A percentile compares a stretch with the other conserved stretches of the same genome.
These are phyloP conservation scores for Excoecaria agallocha DNA, from an alignment of 345 rosid species.

Conservation along the genomic window DNA sequence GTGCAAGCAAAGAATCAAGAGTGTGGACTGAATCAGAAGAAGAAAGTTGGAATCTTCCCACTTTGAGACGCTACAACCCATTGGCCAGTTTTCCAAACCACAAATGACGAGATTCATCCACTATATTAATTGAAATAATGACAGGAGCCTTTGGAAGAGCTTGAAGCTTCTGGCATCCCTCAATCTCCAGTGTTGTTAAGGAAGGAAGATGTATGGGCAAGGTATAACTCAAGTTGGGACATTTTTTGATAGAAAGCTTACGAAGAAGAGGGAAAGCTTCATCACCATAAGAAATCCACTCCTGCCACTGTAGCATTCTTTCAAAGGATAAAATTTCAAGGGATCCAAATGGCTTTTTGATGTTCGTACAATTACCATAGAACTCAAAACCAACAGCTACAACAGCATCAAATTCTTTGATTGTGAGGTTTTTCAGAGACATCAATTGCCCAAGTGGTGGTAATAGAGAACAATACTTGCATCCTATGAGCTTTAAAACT, in stretches of 20 bases:
- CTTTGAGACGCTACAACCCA: constrained; percentile 8
- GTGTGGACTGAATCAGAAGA: not conserved
- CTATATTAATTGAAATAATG: not conserved
- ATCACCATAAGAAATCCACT: not conserved
- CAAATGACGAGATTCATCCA: constrained; percentile 2
- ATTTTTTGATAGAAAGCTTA: not conserved
- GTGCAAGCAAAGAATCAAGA: not conserved
- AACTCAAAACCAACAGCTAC: constrained; percentile 1
- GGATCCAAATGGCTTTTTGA: constrained; percentile 5
- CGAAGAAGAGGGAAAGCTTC: constrained; percentile 1
- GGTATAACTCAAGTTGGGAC: constrained; percentile 3
- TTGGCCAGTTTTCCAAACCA: not conserved
- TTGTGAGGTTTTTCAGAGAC: not conserved
- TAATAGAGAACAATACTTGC: not conserved
- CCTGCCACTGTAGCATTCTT: constrained; percentile 7
- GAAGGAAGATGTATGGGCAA: constrained; percentile 9
- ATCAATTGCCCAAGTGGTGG: constrained; percentile 4
- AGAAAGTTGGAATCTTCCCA: not conserved
- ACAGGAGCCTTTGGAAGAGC: constrained; percentile 4
- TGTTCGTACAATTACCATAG: not conserved
- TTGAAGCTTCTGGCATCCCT: constrained; percentile 8
- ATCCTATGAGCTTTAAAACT: not conserved
- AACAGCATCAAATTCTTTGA: not conserved
- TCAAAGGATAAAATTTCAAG: constrained; percentile 9
- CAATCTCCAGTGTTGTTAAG: constrained; percentile 9